phyloP scores from a whole-genome alignment of 345 rosid species.

The Theobroma cacao region DNA sequence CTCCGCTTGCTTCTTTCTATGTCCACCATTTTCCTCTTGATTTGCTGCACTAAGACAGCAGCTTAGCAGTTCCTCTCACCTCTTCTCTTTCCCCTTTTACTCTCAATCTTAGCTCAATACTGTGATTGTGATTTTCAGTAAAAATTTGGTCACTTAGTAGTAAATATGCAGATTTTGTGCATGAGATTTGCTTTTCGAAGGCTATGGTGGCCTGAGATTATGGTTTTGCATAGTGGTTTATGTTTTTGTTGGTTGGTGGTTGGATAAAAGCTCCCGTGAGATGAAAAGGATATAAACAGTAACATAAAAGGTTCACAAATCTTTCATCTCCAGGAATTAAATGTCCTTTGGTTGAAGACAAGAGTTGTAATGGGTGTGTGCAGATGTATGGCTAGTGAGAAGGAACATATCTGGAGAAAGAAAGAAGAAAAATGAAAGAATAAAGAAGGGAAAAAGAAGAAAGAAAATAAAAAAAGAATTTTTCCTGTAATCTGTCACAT shows the following conservation, averaged over 20 bases:
- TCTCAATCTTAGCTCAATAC: background rate
- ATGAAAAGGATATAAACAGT: too few species aligned
- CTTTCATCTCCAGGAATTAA: background rate
- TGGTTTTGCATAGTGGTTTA: background rate
- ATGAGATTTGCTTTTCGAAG: background rate
- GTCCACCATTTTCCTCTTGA: background rate
- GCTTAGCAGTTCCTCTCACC: background rate
- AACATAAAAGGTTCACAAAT: background rate
- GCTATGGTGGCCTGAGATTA: background rate
- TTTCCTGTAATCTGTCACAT: too few species aligned
- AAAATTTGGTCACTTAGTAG: too few species aligned
- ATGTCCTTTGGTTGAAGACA: background rate
- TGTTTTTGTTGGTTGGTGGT: background rate
- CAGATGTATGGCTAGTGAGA: background rate
- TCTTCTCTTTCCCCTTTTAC: background rate
- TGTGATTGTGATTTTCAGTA: background rate
- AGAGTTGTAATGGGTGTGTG: background rate
- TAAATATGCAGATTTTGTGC: background rate
- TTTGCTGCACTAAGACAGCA: background rate
- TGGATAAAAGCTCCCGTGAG: too few species aligned
- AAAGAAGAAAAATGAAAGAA: background rate
- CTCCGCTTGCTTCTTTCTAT: background rate
- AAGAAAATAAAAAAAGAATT: background rate
- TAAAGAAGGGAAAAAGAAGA: background rate
- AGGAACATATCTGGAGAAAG: background rate